Conservation (phyloP, 2,329 filamentous ascomycete genomes). For the Arthrobotrys musiformis region DNA sequence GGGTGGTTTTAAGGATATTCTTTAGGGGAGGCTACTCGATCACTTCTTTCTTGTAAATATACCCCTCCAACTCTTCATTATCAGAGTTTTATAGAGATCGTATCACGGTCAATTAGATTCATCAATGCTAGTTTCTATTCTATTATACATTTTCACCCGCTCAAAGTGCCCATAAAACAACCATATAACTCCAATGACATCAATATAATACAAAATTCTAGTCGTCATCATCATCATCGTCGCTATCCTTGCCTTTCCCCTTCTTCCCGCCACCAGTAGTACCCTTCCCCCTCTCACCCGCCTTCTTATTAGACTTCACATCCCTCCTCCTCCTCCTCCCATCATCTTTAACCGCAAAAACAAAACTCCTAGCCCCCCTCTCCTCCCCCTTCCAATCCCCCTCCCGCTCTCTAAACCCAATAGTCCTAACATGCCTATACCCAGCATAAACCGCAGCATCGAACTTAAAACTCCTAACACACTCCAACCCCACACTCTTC, state of each 20-base stretch:
- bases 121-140: not conserved
- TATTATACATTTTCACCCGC: not conserved
- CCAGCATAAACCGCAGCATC: slow-evolving; percentile 75
- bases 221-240: slow-evolving; percentile 14
- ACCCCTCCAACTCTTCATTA: not conserved
- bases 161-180: not conserved
- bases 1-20: not conserved
- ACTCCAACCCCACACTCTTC: slow-evolving; percentile 77
- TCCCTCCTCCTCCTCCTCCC: not conserved
- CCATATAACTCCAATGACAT: not conserved
- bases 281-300: not conserved
- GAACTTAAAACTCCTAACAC: slow-evolving; percentile 77
- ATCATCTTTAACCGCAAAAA: slow-evolving; percentile 57
- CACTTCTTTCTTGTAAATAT: slow-evolving; percentile 1
- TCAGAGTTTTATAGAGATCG: not conserved
- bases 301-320: not conserved
- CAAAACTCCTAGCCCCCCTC: slow-evolving; percentile 57
- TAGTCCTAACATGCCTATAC: slow-evolving; percentile 69
- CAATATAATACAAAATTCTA: not conserved
- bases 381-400: slow-evolving; percentile 60
- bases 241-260: not conserved
- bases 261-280: slow-evolving; percentile 24
- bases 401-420: slow-evolving; percentile 53
- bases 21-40: not conserved
- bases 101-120: not conserved